These are phyloP conservation scores for Candida maltosa DNA, from an alignment of 805 yeast species.

Conservation along the genomic window DNA sequence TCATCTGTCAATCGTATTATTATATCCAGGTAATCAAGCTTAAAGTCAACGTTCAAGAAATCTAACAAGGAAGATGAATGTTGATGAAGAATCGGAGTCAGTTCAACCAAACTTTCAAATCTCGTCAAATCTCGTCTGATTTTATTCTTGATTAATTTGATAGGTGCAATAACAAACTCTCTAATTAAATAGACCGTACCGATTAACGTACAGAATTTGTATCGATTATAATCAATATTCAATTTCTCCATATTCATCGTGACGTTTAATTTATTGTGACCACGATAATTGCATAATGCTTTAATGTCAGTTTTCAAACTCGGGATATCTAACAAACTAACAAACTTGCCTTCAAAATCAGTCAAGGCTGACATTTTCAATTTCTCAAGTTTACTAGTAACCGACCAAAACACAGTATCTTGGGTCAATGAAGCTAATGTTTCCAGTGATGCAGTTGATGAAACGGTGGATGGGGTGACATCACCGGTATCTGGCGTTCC, in stretches of 20 bases:
- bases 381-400: conserved; percentile 12
- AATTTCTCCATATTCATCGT: conserved; percentile 15
- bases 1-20: conserved; percentile 44
- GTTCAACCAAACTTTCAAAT: conserved; percentile 3
- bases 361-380: too few relatives aligned
- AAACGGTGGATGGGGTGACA: background rate
- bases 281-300: conserved; percentile 1
- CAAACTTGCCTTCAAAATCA: too few relatives aligned
- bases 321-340: conserved; percentile 5
- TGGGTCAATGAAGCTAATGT: conserved; percentile 14
- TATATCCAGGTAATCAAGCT: conserved; percentile 18
- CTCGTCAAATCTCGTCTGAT: conserved; percentile 18
- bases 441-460: conserved; percentile 24
- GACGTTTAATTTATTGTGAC: conserved; percentile 11
- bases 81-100: background rate
- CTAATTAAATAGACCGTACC: conserved; percentile 31
- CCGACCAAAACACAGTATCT: conserved; percentile 20
- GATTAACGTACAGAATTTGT: conserved; percentile 26
- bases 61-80: background rate
- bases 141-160: conserved; percentile 19
- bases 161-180: conserved; percentile 28
- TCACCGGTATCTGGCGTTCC: conserved; percentile 2
- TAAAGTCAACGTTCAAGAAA: conserved; percentile 6
- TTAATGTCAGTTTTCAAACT: conserved; percentile 3
- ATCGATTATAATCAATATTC: conserved; percentile 21